Conservation (phyloP, 768 basidiomycete genomes). For the Galerina sulciceps region DNA sequence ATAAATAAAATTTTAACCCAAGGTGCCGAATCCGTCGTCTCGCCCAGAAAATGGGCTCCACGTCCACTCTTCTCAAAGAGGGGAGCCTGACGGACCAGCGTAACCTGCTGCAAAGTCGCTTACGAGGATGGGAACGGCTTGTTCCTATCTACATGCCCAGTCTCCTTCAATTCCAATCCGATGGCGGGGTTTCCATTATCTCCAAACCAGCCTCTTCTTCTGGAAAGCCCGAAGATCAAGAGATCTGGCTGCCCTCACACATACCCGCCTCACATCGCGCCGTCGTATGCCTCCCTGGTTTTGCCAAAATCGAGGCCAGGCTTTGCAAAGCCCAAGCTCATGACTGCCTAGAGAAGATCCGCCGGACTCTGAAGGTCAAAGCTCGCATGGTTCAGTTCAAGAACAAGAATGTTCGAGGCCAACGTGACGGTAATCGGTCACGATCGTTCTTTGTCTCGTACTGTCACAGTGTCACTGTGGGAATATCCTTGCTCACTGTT, state of each 20-base stretch:
- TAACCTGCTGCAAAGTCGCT: conserved; percentile 2
- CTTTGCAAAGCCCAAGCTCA: conserved; percentile 5
- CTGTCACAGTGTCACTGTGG: no score
- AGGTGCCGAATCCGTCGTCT: background rate
- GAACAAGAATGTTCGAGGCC: conserved; percentile 4
- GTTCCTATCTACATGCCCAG: conserved; percentile 16
- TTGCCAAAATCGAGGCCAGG: conserved; percentile 10
- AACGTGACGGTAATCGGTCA: background rate
- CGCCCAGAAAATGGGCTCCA: background rate
- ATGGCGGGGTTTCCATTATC: background rate
- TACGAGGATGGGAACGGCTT: no score
- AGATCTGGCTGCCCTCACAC: background rate
- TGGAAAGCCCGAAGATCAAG: background rate
- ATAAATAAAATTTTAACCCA: no score
- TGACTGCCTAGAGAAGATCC: no score
- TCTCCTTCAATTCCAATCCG: conserved; percentile 10
- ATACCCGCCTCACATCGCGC: background rate
- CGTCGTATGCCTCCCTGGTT: background rate
- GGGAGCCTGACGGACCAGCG: conserved; percentile 9
- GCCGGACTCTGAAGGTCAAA: no score
- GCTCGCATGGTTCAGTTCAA: no score
- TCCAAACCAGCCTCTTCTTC: background rate
- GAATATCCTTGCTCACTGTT: no score
- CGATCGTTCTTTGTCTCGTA: background rate
- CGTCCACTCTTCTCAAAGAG: background rate